A percentile compares a stretch with the other conserved stretches of the same genome.
phyloP scores from a whole-genome alignment of 768 basidiomycete genomes.

The Psilocybe tampanensis region DNA sequence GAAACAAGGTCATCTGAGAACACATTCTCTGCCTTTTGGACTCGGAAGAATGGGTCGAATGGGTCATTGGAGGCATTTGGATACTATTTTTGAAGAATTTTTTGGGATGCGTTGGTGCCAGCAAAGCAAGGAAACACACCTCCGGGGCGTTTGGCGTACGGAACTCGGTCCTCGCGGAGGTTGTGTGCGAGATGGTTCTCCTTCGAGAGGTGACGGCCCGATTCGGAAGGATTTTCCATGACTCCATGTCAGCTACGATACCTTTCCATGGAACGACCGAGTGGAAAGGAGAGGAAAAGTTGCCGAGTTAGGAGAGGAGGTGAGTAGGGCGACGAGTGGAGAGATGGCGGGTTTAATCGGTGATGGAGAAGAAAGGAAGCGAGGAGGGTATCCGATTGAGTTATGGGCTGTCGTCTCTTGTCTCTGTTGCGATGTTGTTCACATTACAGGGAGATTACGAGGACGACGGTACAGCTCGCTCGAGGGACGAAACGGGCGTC shows the following conservation, averaged over 20 bases:
- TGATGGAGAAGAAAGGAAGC: slow-evolving; percentile 16
- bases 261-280: neutral
- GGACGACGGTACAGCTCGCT: neutral
- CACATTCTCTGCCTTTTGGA: too few species aligned
- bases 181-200: neutral
- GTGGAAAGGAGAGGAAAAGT: neutral
- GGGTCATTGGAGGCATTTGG: neutral
- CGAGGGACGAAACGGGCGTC: neutral
- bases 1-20: too few species aligned
- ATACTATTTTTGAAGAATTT: neutral
- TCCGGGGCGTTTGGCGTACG: too few species aligned
- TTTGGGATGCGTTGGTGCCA: neutral
- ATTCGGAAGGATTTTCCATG: too few species aligned
- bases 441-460: neutral
- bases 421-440: neutral
- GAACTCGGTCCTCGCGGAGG: too few species aligned
- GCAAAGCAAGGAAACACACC: neutral
- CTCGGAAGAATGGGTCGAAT: too few species aligned
- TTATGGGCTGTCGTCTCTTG: neutral
- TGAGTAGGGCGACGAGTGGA: neutral
- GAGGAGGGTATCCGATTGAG: slow-evolving; percentile 1
- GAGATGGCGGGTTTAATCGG: slow-evolving; percentile 18
- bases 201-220: neutral
- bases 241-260: neutral
- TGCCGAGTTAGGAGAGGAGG: neutral